Conservation (phyloP, 805 yeast species). For the Monosporozyma aquatica region DNA sequence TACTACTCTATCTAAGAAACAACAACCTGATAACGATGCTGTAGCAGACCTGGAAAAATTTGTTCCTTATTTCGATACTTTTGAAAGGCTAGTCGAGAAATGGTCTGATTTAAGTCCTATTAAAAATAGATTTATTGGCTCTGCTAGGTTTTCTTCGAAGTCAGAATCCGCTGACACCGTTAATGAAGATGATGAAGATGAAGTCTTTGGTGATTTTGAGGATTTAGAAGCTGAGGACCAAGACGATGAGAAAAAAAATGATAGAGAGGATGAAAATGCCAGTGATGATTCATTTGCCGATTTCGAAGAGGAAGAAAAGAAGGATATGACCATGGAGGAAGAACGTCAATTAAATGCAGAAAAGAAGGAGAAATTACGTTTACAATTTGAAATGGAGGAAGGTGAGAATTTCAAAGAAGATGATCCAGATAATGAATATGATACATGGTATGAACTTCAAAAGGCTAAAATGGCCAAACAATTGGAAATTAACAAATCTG, state of each 20-base stretch:
- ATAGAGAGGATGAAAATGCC: conserved; percentile 16
- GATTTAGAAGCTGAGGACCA: conserved; percentile 31
- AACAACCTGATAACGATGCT: conserved; percentile 2
- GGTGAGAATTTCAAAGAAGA: conserved; percentile 66
- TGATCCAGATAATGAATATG: conserved; percentile 78
- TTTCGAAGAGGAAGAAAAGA: conserved; percentile 34
- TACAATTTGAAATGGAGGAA: conserved; percentile 71
- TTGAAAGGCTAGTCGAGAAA: conserved; percentile 24
- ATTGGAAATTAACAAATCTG: conserved; percentile 82
- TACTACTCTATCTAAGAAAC: conserved; percentile 2
- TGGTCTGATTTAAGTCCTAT: conserved; percentile 25
- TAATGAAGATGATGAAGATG: conserved; percentile 38
- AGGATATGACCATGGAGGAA: conserved; percentile 52
- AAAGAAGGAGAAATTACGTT: conserved; percentile 77
- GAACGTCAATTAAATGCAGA: conserved; percentile 75
- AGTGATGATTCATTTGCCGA: conserved; percentile 34
- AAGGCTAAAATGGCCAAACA: conserved; percentile 96
- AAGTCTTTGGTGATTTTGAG: conserved; percentile 48
- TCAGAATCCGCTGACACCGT: conserved; percentile 18
- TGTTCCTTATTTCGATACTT: conserved; percentile 29
- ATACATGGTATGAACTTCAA: conserved; percentile 96
- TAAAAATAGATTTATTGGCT: conserved; percentile 27
- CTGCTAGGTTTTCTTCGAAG: conserved; percentile 25
- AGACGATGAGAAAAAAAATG: conserved; percentile 10
- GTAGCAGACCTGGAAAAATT: conserved; percentile 28